Base-by-base conservation (phyloP, 768 basidiomycete genomes). In the Leccinum incarnatum region DNA sequence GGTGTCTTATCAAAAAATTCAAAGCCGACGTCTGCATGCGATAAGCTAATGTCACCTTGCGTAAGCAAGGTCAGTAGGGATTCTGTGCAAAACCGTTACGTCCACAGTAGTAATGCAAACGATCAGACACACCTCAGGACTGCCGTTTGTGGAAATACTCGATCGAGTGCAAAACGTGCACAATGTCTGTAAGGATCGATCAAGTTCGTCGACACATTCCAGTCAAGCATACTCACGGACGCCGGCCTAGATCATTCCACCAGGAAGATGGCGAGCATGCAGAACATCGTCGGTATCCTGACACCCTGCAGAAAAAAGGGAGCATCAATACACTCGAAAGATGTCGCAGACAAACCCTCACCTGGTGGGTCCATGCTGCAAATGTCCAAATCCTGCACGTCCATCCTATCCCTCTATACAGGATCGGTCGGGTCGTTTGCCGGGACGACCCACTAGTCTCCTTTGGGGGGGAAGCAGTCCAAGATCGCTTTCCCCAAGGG, bases 301-400 rank as follows among this genome's bases (percentile, higher is more conserved):
- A 75, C 96, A 98, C 49, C 85, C 95, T 95, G 58, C 12, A 36
- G 12, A 19, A 17, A 49, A 30, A 30, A 10, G 29, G 42, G 23
- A 6, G 29, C 12, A 23, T 15, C 11, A 47, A 32, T 36, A 4
- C 42, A 50, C 17, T 46, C 5, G 67, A 74, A 40, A 32, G 29
- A 52, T 30, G 46, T 1, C 2, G 27, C 23, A 42, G n/a, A 54
- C 25, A 50, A 42, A 36, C 7, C 61, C 78, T 54, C 61, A 92
- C 94, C 86, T 12, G 94, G 95, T 3, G 97, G 97, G 76, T 99
- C 97, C 64, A 99, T 98, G 69, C 95, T 97, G 72, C 97, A 98
- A 34, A 99, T 84, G 37, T 90, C 78, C 67, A 97, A 69, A 37
- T 88, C 84, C 59, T 97, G 78, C 69, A 99, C 67, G 76, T 99